phyloP scores from a whole-genome alignment of 805 yeast species.

The Yamadazyma paraphyllophila region DNA sequence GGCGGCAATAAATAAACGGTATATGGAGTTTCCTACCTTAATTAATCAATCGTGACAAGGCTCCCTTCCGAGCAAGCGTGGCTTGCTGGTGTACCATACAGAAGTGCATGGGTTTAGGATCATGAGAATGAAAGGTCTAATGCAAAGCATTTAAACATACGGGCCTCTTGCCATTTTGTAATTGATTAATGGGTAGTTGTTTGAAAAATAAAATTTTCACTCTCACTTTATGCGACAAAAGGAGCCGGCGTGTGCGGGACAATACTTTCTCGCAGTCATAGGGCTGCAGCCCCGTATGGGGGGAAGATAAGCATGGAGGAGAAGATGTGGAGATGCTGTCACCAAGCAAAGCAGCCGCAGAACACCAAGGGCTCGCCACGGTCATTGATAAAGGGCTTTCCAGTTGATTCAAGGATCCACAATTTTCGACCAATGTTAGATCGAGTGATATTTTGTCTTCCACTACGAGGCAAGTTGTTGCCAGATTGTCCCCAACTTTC shows the following conservation, averaged over 20 bases:
- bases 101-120: slow-evolving; percentile 8
- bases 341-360: background rate
- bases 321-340: slow-evolving; percentile 1
- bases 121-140: slow-evolving; percentile 7
- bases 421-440: too few relatives aligned
- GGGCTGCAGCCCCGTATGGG: slow-evolving; percentile 6
- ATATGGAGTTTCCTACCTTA: slow-evolving; percentile 4
- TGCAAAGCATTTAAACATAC: slow-evolving; percentile 32
- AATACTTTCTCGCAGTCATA: background rate
- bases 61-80: slow-evolving; percentile 40
- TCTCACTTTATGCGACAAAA: background rate
- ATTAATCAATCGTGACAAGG: slow-evolving; percentile 46
- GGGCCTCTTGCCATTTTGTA: slow-evolving; percentile 53
- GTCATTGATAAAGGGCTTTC: too few relatives aligned
- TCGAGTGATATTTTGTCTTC: too few relatives aligned
- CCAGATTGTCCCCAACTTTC: too few relatives aligned
- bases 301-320: slow-evolving; percentile 3
- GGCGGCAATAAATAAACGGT: background rate
- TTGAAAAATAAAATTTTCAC: background rate
- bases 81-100: slow-evolving; percentile 12
- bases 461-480: too few relatives aligned
- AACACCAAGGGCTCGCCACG: too few relatives aligned
- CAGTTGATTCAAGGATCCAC: too few relatives aligned
- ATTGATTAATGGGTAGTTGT: slow-evolving; percentile 7
- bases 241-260: background rate